phyloP scores from a whole-genome alignment of 768 basidiomycete species.

The Phaeolepiota aurea region DNA sequence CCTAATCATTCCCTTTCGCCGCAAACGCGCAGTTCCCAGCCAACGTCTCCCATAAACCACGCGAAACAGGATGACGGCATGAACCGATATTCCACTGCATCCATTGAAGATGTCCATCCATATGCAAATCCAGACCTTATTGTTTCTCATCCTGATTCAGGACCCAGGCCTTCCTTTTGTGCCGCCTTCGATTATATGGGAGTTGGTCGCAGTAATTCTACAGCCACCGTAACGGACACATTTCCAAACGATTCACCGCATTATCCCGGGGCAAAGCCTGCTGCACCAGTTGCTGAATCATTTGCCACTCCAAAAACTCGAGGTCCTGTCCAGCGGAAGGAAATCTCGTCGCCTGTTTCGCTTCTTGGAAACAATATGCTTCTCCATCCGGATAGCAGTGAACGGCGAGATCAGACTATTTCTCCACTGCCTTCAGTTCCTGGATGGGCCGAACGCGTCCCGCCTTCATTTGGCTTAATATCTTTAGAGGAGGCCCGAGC shows the following conservation, averaged over 20 bases:
- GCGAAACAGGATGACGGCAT: constrained; percentile 1
- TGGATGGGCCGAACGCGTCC: constrained; percentile 44
- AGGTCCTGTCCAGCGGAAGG: constrained; percentile 34
- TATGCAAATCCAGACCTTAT: constrained; percentile 76
- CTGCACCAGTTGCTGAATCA: constrained; percentile 17
- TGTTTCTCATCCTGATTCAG: constrained; percentile 24
- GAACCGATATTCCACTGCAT: constrained; percentile 12
- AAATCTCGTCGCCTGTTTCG: constrained; percentile 49
- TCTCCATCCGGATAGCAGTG: constrained; percentile 14
- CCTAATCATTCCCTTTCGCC: constrained; percentile 13
- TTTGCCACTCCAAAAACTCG: constrained; percentile 21
- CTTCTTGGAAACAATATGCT: constrained; percentile 23
- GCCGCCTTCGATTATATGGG: constrained; percentile 17
- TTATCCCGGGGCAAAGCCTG: constrained; percentile 24
- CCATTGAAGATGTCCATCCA: constrained; percentile 48
- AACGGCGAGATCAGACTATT: constrained; percentile 14
- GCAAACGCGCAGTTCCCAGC: constrained; percentile 4
- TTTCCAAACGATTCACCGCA: constrained; percentile 16
- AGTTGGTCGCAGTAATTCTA: constrained; percentile 41
- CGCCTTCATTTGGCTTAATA: constrained; percentile 58
- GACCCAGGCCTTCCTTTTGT: constrained; percentile 18
- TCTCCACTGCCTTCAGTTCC: constrained; percentile 22
- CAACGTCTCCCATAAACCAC: not conserved
- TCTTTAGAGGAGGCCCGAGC: constrained; percentile 75
- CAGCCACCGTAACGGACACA: constrained; percentile 41